Evolutionary conservation across 768 basidiomycete species (phyloP), one percentile per base, ranked within the genome.

Genomic region (Saitozyma podzolica): DNA sequence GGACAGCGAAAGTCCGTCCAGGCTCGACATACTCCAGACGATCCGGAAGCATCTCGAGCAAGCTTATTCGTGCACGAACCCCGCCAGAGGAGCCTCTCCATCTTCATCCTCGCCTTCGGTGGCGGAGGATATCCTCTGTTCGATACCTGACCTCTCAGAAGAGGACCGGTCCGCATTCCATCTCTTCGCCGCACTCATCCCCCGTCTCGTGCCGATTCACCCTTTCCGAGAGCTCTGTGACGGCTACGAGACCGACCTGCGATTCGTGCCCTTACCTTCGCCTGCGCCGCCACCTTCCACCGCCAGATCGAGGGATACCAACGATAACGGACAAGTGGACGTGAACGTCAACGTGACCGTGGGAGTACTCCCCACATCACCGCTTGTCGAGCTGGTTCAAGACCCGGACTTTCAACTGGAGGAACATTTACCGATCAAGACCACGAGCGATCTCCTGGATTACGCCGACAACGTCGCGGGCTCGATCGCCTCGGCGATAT

Each of bases 391-490:
- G n/a, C 40, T 9, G 19, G 16, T 20, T 20, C n/a, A 10, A 10
- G 13, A 37, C 20, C 49, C 50, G 40, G 53, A 58, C 42, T 50
- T 64, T 39, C 11, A 8, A 8, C 19, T 62, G 16, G 61, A 65
- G n/a, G 54, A 65, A 16, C 61, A 68, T 40, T 56, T 76, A 17
- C 77, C 77, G 14, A 80, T 82, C 58, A 57, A 70, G 54, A 77
- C 77, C 0, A 61, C 67, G 20, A 62, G 58, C 3, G 80, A 81
- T 63, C 67, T 82, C 29, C 41, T 78, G 45, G 49, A 64, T 14
- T 82, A 82, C 62, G 78, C 80, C 6, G 76, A 80, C 58, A 65
- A 76, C 60, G 81, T 82, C 37, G 81, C 80, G 1, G 80, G 80
- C 2, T 71, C 71, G 16, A 78, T 81, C 29, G 81, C 81, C 17